Percentiles rank a stretch among this genome's conserved stretches.
Conservation (phyloP, 106 monocot genomes). For the Dendrobium huoshanense region DNA sequence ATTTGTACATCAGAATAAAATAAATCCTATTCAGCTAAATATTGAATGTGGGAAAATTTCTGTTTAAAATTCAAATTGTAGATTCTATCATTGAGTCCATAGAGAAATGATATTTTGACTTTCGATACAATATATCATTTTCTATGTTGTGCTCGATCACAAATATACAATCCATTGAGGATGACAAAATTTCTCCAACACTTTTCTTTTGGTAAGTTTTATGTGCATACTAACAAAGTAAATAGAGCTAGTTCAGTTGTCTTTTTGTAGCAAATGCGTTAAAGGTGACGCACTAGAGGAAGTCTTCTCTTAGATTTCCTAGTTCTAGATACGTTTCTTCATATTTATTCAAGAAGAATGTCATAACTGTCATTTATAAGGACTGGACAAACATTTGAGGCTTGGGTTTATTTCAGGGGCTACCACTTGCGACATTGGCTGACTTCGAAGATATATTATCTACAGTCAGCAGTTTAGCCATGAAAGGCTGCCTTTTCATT, state of each 20-base stretch:
- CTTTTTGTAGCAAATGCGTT: neutral
- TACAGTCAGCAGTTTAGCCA: constrained; percentile 62
- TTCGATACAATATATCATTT: too few species aligned
- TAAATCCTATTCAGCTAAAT: too few species aligned
- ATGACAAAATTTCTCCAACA: too few species aligned
- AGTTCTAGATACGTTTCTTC: neutral
- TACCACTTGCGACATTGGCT: constrained; percentile 37
- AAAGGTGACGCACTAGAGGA: neutral
- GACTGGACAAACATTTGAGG: neutral
- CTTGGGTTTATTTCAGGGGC: constrained; percentile 47
- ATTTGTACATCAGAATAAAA: too few species aligned
- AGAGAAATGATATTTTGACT: too few species aligned
- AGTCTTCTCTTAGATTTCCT: neutral
- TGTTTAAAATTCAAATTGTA: too few species aligned
- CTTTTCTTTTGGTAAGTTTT: neutral
- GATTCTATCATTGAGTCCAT: too few species aligned
- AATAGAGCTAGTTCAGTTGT: neutral
- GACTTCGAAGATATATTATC: constrained; percentile 45
- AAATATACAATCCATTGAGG: too few species aligned
- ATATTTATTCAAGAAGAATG: neutral
- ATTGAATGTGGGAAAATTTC: too few species aligned
- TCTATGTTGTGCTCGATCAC: too few species aligned
- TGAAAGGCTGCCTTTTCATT: constrained; percentile 70
- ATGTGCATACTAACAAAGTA: neutral
- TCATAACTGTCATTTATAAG: neutral